Evolutionary conservation across 1,284 basidiomycete species (phyloP), one percentile per base, ranked within the genome.

Genomic region (Testicularia cyperi): DNA sequence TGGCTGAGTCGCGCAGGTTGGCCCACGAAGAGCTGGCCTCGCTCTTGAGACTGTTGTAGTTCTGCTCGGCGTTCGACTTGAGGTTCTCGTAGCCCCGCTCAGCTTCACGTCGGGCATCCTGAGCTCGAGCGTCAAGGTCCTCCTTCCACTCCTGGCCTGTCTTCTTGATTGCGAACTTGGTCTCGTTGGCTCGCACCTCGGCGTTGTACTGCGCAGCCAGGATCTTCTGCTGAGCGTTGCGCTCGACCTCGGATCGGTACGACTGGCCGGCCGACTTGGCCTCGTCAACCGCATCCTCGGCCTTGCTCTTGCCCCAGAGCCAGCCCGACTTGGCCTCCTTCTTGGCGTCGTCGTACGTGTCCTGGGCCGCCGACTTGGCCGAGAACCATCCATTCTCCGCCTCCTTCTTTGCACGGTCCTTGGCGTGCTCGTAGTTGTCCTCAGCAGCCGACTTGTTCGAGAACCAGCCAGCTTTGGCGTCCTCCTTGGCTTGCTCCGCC

Each of bases 161-260:
- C 56, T 53, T 40, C 49, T 53, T 53, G 38, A 53, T 41, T 28
- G 46, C 28, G 42, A 53, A 9, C 8, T 38, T 28, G 18, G 26
- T 36, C 30, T 61, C 57, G 15, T 42, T 52, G 15, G 44, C 46
- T 18, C 47, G 52, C 25, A 44, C 44, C 30, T 62, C 58, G 34
- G 58, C 58, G 44, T 62, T 55, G 58, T 62, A 62, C 35, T 55
- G 58, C 10, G 58, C 58, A 18, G 57, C 57, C 16, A 54, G 51
- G 28, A 61, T 54, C 57, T 61, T 61, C 10, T 61, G 41, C 38
- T 61, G 57, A 5, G 57, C 57, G 21, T 61, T 61, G 42, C 43
- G 49, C 51, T 54, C 57, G 35, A 61, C 34, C 28, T 54, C 36
- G 28, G 52, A 44, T 23, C 44, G 44, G 41, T 55, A 23, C 31